A percentile compares a stretch with the other conserved stretches of the same genome.
Evolutionary conservation across 1,284 basidiomycete genomes (phyloP).

Genomic region (Phylloboletellus chloephorus): DNA sequence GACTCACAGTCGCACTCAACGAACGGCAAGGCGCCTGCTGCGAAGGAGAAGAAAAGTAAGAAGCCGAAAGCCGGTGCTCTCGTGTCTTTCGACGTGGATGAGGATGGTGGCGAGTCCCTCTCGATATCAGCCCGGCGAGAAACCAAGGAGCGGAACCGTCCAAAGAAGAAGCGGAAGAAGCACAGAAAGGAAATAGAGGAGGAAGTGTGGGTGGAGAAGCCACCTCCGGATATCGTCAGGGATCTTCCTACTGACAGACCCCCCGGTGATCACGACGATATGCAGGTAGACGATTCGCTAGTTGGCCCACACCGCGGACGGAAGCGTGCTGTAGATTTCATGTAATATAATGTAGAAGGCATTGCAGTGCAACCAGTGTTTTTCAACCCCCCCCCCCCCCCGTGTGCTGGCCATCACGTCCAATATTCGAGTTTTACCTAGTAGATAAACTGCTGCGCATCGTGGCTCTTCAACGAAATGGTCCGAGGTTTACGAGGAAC

Average conservation of each 20-base stretch:
- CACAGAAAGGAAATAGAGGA: slow-evolving; percentile 35
- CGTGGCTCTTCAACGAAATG: neutral
- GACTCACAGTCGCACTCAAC: slow-evolving; percentile 35
- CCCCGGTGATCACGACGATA: slow-evolving; percentile 2
- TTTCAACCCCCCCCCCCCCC: no score
- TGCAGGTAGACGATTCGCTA: slow-evolving; percentile 6
- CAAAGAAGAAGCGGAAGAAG: slow-evolving; percentile 45
- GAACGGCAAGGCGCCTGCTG: slow-evolving; percentile 23
- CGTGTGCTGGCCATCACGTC: no score
- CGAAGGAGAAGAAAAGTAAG: slow-evolving; percentile 40
- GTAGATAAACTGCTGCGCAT: no score
- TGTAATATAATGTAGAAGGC: slow-evolving; percentile 13
- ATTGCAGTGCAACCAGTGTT: neutral
- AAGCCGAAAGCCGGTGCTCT: slow-evolving; percentile 38
- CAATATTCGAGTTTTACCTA: slow-evolving; percentile 1
- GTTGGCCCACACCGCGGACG: slow-evolving; percentile 37
- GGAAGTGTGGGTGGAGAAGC: slow-evolving; percentile 34
- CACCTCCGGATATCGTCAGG: slow-evolving; percentile 21
- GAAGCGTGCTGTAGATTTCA: slow-evolving; percentile 62
- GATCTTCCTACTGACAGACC: slow-evolving; percentile 11
- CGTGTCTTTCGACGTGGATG: slow-evolving; percentile 68
- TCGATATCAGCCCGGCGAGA: slow-evolving; percentile 25
- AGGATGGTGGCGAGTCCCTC: slow-evolving; percentile 43
- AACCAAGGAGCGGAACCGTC: slow-evolving; percentile 40
- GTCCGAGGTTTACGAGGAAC: neutral